Percentiles rank a stretch among this genome's conserved stretches.
These are phyloP conservation scores for Arachnomyces sp. DNA, from an alignment of 2,329 filamentous ascomycete genomes.

Conservation along the genomic window DNA sequence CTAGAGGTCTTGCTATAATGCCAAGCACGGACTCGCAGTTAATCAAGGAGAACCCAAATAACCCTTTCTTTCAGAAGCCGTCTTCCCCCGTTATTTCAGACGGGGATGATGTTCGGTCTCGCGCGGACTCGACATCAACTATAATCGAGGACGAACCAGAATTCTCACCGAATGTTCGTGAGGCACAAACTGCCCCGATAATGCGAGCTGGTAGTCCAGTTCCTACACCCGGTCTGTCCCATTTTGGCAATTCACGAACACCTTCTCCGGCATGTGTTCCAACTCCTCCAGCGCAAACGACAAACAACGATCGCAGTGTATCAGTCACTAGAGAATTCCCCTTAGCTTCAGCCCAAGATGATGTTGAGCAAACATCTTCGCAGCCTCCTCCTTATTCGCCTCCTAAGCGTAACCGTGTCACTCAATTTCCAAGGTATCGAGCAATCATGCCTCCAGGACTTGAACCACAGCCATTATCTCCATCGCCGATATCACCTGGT, in stretches of 20 bases:
- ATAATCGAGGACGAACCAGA: constrained; percentile 22
- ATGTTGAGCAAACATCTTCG: constrained; percentile 22
- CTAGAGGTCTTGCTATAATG: constrained; percentile 13
- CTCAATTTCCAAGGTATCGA: constrained; percentile 38
- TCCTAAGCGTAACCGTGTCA: constrained; percentile 13
- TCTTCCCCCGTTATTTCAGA: constrained; percentile 14
- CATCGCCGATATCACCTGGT: constrained; percentile 56
- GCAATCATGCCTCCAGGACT: constrained; percentile 53
- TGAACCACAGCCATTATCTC: constrained; percentile 49
- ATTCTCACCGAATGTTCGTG: constrained; percentile 22
- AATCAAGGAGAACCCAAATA: constrained; percentile 7
- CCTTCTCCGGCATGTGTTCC: neutral
- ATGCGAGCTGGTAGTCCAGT: constrained; percentile 11
- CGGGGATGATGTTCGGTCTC: constrained; percentile 7
- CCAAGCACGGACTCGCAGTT: constrained; percentile 1
- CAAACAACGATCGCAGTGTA: no score
- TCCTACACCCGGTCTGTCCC: neutral
- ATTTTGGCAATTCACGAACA: neutral
- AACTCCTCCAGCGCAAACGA: no score
- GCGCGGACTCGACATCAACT: constrained; percentile 17
- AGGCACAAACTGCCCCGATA: constrained; percentile 22
- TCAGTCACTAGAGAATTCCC: neutral
- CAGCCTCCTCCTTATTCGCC: constrained; percentile 51
- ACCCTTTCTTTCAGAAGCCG: constrained; percentile 16
- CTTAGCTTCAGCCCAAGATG: constrained; percentile 8